Percentiles rank a stretch among this genome's conserved stretches.
Conservation (phyloP, 2,329 filamentous ascomycete species). For the Tolypocladium endophyticum region DNA sequence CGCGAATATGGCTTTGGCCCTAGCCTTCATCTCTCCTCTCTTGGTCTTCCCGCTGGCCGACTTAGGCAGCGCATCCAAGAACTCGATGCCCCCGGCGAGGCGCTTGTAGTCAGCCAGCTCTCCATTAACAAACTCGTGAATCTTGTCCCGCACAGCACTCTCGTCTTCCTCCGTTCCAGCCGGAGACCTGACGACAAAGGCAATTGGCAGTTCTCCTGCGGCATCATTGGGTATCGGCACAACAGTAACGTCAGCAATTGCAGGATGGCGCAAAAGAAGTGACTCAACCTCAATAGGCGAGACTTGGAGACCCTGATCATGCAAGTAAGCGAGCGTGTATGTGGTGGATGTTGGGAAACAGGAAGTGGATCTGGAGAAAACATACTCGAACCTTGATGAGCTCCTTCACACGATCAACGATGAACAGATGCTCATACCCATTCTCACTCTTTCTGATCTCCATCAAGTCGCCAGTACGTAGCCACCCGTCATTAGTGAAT, state of each 20-base stretch:
- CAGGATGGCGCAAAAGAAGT: constrained; percentile 52
- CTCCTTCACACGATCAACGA: constrained; percentile 13
- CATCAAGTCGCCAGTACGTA: constrained; percentile 29
- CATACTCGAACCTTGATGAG: constrained; percentile 47
- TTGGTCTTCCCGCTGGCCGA: constrained; percentile 49
- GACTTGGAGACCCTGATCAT: constrained; percentile 58
- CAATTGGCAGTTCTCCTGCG: constrained; percentile 45
- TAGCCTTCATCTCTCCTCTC: constrained; percentile 36
- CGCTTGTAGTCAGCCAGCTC: constrained; percentile 32
- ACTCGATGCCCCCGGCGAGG: constrained; percentile 37
- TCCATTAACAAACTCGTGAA: constrained; percentile 36
- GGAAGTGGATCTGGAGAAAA: neutral
- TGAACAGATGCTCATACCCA: constrained; percentile 11
- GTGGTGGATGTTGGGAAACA: neutral
- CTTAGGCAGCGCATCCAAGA: constrained; percentile 47
- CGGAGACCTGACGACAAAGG: constrained; percentile 40
- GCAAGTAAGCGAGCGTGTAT: neutral
- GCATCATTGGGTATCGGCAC: constrained; percentile 48
- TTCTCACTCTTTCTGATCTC: constrained; percentile 49
- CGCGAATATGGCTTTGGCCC: constrained; percentile 10
- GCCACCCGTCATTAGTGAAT: constrained; percentile 11
- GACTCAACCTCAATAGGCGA: constrained; percentile 63
- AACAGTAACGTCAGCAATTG: constrained; percentile 57
- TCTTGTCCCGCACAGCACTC: constrained; percentile 31
- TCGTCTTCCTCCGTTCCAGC: constrained; percentile 36